phyloP scores from a whole-genome alignment of 2,329 filamentous ascomycete genomes.

The Cryphonectria parasitica region DNA sequence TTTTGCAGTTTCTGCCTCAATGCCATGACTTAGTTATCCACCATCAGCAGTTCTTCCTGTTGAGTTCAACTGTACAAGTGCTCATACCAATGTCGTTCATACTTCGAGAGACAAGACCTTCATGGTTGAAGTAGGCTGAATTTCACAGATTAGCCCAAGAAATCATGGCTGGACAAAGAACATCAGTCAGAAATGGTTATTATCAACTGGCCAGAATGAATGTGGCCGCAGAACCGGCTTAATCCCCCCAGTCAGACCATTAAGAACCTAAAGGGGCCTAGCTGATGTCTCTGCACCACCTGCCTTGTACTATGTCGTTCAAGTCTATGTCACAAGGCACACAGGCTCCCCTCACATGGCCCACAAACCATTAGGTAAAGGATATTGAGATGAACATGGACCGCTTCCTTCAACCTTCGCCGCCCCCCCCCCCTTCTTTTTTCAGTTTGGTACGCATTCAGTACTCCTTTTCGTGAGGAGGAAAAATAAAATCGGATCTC shows the following conservation, averaged over 20 bases:
- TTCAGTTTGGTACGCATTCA: neutral
- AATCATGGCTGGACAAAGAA: neutral
- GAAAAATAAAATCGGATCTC: neutral
- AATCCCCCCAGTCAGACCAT: neutral
- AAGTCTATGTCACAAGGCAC: neutral
- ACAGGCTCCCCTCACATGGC: neutral
- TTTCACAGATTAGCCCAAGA: neutral
- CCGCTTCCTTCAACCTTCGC: neutral
- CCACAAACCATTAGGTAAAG: conserved; percentile 1
- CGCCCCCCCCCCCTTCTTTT: too few species aligned
- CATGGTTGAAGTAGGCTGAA: neutral
- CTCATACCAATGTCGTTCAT: too few species aligned
- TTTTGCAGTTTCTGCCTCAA: too few species aligned
- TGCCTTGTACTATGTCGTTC: neutral
- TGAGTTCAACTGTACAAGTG: too few species aligned
- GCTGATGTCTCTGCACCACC: neutral
- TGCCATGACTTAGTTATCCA: too few species aligned
- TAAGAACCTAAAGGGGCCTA: neutral
- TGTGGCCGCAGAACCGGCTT: neutral
- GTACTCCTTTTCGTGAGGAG: neutral
- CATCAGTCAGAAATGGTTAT: neutral
- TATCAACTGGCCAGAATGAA: neutral
- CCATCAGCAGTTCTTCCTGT: too few species aligned
- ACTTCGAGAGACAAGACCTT: neutral
- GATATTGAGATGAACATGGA: neutral